Evolutionary conservation across 306 rosid species (phyloP).

Genomic region (Malus sylvestris): DNA sequence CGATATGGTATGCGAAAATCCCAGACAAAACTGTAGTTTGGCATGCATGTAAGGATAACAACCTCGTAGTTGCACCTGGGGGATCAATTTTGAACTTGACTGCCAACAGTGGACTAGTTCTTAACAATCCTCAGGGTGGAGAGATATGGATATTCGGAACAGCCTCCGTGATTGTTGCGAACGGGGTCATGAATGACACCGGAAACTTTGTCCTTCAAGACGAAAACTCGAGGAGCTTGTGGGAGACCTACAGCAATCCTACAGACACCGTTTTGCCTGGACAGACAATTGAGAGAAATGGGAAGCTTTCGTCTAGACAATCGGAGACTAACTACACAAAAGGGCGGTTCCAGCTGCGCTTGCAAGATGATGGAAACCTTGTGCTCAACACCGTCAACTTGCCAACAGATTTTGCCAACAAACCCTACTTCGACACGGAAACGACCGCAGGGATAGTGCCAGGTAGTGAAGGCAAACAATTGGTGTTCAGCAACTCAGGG

Average conservation of each 20-base stretch:
- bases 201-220: constrained; percentile 15
- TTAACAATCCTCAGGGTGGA: constrained; percentile 5
- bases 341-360: constrained; percentile 3
- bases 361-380: not conserved
- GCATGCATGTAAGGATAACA: constrained; percentile 2
- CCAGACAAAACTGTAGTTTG: constrained; percentile 36
- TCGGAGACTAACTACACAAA: constrained; percentile 21
- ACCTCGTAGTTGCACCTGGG: not conserved
- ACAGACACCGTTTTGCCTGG: constrained; percentile 47
- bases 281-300: constrained; percentile 22
- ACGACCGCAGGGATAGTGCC: not conserved
- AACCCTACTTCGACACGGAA: not conserved
- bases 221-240: not conserved
- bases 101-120: not conserved
- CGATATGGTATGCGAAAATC: constrained; percentile 44
- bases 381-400: constrained; percentile 8
- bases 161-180: not conserved
- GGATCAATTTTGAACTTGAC: constrained; percentile 24
- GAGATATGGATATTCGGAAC: not conserved
- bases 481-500: constrained; percentile 35
- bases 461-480: constrained; percentile 14
- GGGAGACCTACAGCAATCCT: constrained; percentile 39
- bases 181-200: not conserved
- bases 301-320: constrained; percentile 12
- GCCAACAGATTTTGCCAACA: not conserved